Evolutionary conservation across 192 early-diverging fungal genomes (phyloP).

Genomic region (Entophlyctis luteolus): DNA sequence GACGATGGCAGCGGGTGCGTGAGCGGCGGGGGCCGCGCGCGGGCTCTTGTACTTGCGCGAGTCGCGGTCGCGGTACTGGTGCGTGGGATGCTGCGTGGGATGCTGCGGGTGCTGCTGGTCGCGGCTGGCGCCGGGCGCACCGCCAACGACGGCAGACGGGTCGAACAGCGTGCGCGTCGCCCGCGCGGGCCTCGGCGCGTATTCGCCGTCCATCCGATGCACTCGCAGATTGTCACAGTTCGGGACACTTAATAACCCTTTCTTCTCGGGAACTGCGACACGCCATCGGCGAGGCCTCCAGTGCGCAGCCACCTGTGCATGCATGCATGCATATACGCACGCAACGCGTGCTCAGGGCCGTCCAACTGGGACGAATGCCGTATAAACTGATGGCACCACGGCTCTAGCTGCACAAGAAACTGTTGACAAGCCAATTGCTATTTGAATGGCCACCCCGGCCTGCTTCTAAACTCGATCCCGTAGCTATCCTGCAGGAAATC

Average conservation of each 20-base stretch:
- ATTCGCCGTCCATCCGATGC: neutral
- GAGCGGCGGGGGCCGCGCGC: neutral
- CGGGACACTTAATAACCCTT: too few species aligned
- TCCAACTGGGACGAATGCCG: too few species aligned
- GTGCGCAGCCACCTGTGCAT: too few species aligned
- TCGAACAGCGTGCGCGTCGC: neutral
- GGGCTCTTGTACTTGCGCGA: neutral
- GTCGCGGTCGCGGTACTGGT: neutral
- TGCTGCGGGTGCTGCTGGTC: neutral
- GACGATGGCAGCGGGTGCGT: too few species aligned
- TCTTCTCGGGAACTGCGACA: too few species aligned
- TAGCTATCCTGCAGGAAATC: conserved; percentile 67
- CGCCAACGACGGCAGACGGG: neutral
- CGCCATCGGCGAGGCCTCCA: too few species aligned
- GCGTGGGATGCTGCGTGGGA: neutral
- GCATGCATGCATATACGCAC: too few species aligned
- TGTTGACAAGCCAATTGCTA: too few species aligned
- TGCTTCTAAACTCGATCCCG: conserved; percentile 28
- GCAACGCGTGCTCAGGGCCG: too few species aligned
- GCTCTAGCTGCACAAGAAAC: too few species aligned
- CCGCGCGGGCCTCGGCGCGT: neutral
- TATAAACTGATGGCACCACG: too few species aligned
- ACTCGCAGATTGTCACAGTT: too few species aligned
- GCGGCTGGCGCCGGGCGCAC: neutral
- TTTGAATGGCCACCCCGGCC: conserved; percentile 18